Evolutionary conservation across 768 basidiomycete genomes (phyloP).

Genomic region (Russula vinacea): DNA sequence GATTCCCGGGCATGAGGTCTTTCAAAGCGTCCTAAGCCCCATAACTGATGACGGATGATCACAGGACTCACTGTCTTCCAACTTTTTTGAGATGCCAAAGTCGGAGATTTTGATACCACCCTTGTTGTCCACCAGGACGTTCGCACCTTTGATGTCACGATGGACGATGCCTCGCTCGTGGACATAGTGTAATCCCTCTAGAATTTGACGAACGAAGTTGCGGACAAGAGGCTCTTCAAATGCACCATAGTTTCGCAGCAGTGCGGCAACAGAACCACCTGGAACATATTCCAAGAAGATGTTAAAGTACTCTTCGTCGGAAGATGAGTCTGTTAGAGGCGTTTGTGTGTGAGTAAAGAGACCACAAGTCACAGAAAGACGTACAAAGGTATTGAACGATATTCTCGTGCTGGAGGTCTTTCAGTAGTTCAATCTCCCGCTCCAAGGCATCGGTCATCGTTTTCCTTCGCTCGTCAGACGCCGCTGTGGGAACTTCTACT

Average conservation of each 20-base stretch:
- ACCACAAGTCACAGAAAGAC: conserved; percentile 35
- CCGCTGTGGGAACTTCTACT: conserved; percentile 83
- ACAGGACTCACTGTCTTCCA: conserved; percentile 80
- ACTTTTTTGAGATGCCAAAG: conserved; percentile 96
- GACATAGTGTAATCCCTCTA: conserved; percentile 84
- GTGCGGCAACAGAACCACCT: conserved; percentile 87
- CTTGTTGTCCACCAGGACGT: conserved; percentile 97
- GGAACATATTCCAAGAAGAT: conserved; percentile 98
- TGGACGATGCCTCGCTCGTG: conserved; percentile 95
- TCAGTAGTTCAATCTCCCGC: conserved; percentile 90
- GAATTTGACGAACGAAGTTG: conserved; percentile 89
- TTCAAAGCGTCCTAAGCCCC: conserved; percentile 1
- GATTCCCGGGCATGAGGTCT: conserved; percentile 56
- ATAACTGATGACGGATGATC: neutral
- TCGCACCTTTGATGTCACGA: conserved; percentile 98
- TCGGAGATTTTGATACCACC: conserved; percentile 97
- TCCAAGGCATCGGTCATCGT: conserved; percentile 90
- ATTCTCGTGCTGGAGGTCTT: conserved; percentile 89
- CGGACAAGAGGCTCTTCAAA: conserved; percentile 91
- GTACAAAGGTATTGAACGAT: conserved; percentile 97
- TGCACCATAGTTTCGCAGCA: conserved; percentile 87
- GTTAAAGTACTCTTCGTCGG: conserved; percentile 87
- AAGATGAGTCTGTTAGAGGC: conserved; percentile 73
- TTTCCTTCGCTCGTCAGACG: conserved; percentile 90
- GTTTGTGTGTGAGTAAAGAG: conserved; percentile 7